Evolutionary conservation across 495 filamentous ascomycete species (phyloP).

Genomic region (Hypoxylon rickii): DNA sequence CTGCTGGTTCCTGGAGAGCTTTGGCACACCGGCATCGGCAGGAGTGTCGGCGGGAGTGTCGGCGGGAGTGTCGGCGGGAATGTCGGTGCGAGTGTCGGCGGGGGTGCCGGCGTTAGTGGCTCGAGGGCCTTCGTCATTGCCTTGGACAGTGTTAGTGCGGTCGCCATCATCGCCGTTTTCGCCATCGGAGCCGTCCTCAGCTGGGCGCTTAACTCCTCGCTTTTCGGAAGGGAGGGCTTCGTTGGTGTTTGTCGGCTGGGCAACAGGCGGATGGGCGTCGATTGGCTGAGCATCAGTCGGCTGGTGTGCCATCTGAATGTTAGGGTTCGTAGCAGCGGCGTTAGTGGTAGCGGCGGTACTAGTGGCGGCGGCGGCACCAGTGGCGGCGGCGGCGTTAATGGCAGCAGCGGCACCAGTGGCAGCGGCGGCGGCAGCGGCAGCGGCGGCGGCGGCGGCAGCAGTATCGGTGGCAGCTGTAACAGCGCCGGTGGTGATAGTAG

Average conservation of each 20-base stretch:
- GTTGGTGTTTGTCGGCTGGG: not conserved
- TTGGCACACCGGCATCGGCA: slow-evolving; percentile 27
- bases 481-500: too few relatives aligned
- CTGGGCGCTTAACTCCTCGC: slow-evolving; percentile 16
- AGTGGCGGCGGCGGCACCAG: too few relatives aligned
- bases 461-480: too few relatives aligned
- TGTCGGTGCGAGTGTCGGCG: not conserved
- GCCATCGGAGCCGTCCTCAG: slow-evolving; percentile 1
- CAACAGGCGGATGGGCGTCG: too few relatives aligned
- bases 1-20: slow-evolving; percentile 77
- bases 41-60: not conserved
- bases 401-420: too few relatives aligned
- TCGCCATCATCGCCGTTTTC: slow-evolving; percentile 1
- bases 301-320: too few relatives aligned
- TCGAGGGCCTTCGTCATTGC: not conserved
- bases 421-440: too few relatives aligned
- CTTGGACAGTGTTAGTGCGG: not conserved
- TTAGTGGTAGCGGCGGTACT: too few relatives aligned
- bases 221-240: not conserved
- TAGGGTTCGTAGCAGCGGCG: too few relatives aligned
- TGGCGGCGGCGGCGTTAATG: too few relatives aligned
- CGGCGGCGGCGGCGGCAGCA: too few relatives aligned
- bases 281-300: too few relatives aligned
- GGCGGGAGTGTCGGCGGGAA: slow-evolving; percentile 8
- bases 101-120: slow-evolving; percentile 2